phyloP scores from a whole-genome alignment of 2,329 filamentous ascomycete species.

The Tolypocladium album region DNA sequence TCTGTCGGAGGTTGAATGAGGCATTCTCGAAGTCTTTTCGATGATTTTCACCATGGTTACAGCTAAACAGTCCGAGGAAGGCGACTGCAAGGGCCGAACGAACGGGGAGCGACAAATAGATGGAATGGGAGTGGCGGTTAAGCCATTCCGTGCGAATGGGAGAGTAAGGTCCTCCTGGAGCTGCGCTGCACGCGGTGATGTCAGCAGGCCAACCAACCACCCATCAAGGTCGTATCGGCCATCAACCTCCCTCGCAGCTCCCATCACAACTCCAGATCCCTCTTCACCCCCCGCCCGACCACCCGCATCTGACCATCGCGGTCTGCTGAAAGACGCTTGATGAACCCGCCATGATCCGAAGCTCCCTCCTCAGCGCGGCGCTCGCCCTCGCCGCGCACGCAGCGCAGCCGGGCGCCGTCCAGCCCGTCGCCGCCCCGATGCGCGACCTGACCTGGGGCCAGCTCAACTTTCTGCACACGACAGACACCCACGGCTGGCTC shows the following conservation, averaged over 20 bases:
- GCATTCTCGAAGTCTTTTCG: neutral
- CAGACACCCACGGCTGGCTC: slow-evolving; percentile 93
- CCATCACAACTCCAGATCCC: neutral
- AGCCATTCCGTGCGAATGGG: too few relatives aligned
- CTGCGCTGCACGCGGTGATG: neutral
- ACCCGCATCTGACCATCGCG: neutral
- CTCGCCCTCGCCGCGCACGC: slow-evolving; percentile 27
- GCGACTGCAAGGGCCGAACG: too few relatives aligned
- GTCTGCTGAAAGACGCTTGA: neutral
- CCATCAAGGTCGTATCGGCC: neutral
- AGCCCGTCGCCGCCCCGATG: slow-evolving; percentile 69
- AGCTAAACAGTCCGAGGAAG: too few relatives aligned
- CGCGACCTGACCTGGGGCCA: slow-evolving; percentile 84
- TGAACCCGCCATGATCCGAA: slow-evolving; percentile 14
- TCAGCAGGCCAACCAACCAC: neutral
- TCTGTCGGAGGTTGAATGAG: neutral
- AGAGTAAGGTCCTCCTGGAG: too few relatives aligned
- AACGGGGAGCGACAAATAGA: too few relatives aligned
- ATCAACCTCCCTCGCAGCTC: neutral
- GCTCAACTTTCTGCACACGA: slow-evolving; percentile 94
- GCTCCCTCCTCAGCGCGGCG: slow-evolving; percentile 13
- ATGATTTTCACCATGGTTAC: too few relatives aligned
- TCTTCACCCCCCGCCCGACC: neutral
- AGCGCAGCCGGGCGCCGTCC: slow-evolving; percentile 70
- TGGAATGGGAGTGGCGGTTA: too few relatives aligned